Evolutionary conservation across 2,329 filamentous ascomycete genomes (phyloP), one percentile per base, ranked within the genome.

Genomic region (Claviceps digitariae): DNA sequence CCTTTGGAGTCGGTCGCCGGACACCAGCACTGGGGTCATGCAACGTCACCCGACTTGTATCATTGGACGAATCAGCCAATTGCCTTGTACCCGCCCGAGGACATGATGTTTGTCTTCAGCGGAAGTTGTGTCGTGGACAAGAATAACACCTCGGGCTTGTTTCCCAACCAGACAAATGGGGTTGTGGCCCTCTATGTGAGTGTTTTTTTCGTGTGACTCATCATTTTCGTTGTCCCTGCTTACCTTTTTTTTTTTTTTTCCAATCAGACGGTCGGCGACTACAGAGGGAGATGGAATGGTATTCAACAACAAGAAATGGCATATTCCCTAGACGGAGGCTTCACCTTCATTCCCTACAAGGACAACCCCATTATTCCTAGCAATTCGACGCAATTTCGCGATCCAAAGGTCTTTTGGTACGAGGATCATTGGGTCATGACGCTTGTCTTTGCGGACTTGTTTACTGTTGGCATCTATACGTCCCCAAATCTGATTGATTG

Each of bases 21-120:
- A 1, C 79, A 82, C 55, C 76, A 83, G 60, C 80, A 84, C 59
- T 85, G 82, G 82, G 82, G 82, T 10, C 82, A 85, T 60, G 81
- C 81, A 2, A 84, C 81, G 1, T 80, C 75, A 34, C 60, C 66
- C 15, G 81, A 86, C 59, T 67, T 85, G 1, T 83, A 81, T 59
- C 75, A 77, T 55, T 86, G 82, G 82, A 69, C 69, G 1, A 83
- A 84, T 57, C 81, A 84, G 60, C 75, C 77, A 5, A 79, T 85
- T 57, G 81, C 81, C 10, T 67, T 86, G 4, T 78, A 69, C 47
- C 75, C 76, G 0, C 67, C 71, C 0, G 67, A 72, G 29, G 62
- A 73, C 20, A 67, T 64, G 0, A 66, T 69, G 13, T 72, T 66
- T 52, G 73, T 78, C 45, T 80, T 75, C 57, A 75, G 74, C 0